phyloP scores from a whole-genome alignment of 2,329 filamentous ascomycete genomes.

The Colletotrichum musicola region DNA sequence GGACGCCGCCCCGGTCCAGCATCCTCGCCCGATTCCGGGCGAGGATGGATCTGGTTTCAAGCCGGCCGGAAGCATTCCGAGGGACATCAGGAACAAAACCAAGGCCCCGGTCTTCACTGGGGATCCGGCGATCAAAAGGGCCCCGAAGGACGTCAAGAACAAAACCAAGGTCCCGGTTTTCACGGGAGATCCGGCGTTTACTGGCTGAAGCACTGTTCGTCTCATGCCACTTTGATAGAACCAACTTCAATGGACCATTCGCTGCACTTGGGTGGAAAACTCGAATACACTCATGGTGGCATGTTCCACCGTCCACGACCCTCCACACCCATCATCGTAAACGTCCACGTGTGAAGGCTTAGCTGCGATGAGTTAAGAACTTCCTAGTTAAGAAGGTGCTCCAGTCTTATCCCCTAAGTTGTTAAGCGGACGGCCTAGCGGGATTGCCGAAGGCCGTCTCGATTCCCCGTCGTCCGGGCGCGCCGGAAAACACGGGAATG shows the following conservation, averaged over 20 bases:
- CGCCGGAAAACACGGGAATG: slow-evolving; percentile 4
- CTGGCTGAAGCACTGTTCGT: background rate
- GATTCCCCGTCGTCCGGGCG: background rate
- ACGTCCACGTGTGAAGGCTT: no score
- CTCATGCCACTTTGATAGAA: no score
- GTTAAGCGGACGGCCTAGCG: background rate
- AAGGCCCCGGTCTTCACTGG: background rate
- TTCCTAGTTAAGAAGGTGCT: no score
- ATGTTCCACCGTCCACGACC: no score
- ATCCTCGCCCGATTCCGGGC: no score
- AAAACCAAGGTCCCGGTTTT: background rate
- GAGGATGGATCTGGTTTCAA: no score
- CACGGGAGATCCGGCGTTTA: background rate
- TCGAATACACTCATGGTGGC: no score
- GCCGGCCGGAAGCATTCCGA: background rate
- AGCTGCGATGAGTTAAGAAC: no score
- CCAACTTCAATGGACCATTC: no score
- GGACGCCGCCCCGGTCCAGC: no score
- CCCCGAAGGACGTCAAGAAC: background rate
- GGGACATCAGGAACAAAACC: background rate
- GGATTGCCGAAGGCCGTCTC: background rate
- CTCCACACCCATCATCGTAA: no score
- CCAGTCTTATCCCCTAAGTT: background rate
- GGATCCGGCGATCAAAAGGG: background rate
- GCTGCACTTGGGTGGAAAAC: no score